These are phyloP conservation scores for Phoenix roebelenii DNA, from an alignment of 176 grass and related monocot species.

Conservation along the genomic window DNA sequence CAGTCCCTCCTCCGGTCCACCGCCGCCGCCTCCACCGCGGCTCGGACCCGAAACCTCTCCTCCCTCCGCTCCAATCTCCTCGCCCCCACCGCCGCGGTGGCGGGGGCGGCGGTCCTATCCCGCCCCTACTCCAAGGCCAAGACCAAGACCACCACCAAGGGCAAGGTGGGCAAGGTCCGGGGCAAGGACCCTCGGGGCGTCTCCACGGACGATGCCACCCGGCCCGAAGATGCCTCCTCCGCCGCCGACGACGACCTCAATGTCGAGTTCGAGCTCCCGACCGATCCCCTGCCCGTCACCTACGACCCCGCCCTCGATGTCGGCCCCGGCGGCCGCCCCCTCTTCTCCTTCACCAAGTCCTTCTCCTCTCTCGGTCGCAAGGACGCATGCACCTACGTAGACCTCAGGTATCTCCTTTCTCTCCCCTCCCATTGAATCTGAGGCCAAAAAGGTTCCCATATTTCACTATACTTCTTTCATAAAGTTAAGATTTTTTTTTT, in stretches of 20 bases:
- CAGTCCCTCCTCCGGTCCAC: constrained; percentile 43
- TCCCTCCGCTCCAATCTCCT: constrained; percentile 11
- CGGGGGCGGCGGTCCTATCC: background rate
- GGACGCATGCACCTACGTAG: constrained; percentile 54
- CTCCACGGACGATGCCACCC: constrained; percentile 21
- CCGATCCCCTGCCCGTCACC: constrained; percentile 52
- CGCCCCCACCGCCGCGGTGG: background rate
- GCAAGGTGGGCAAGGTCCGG: constrained; percentile 52
- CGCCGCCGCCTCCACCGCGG: constrained; percentile 9
- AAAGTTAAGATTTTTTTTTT: background rate
- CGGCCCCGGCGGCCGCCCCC: constrained; percentile 62
- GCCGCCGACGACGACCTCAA: constrained; percentile 39
- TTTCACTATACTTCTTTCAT: background rate
- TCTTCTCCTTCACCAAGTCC: constrained; percentile 67
- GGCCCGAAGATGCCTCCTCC: constrained; percentile 18
- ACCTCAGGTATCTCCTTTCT: constrained; percentile 42
- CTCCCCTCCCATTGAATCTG: constrained; percentile 2
- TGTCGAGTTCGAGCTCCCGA: constrained; percentile 58
- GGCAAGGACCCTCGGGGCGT: constrained; percentile 42
- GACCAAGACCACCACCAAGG: constrained; percentile 30
- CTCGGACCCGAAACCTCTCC: background rate
- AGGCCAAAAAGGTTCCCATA: background rate
- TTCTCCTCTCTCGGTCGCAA: constrained; percentile 49
- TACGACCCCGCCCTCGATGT: constrained; percentile 77
- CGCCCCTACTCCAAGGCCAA: constrained; percentile 66